Evolutionary conservation across 2,329 filamentous ascomycete genomes (phyloP).

Genomic region (Chaetomium sp.): DNA sequence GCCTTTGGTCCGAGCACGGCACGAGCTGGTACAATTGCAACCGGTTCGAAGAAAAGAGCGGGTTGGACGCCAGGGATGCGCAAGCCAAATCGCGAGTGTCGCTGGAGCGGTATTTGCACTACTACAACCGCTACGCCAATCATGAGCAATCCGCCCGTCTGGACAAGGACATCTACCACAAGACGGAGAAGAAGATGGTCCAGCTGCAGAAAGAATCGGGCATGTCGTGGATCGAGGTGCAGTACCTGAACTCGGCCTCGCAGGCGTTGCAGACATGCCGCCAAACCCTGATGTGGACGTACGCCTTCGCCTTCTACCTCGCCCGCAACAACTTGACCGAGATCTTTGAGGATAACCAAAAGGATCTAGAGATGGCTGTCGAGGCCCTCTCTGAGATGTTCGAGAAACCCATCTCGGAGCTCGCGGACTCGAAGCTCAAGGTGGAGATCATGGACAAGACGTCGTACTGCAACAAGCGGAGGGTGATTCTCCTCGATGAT

Average conservation of each 20-base stretch:
- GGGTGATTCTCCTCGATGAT: slow-evolving; percentile 86
- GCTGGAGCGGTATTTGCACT: slow-evolving; percentile 94
- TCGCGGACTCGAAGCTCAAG: slow-evolving; percentile 86
- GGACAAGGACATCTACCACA: slow-evolving; percentile 92
- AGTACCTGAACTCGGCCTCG: slow-evolving; percentile 91
- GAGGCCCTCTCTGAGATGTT: slow-evolving; percentile 99
- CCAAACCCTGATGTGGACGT: slow-evolving; percentile 99
- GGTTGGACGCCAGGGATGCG: slow-evolving; percentile 83
- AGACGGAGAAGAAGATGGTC: slow-evolving; percentile 99
- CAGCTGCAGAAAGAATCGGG: slow-evolving; percentile 90
- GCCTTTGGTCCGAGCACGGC: slow-evolving; percentile 95
- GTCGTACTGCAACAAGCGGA: slow-evolving; percentile 89
- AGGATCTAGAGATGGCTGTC: slow-evolving; percentile 95
- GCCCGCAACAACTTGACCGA: slow-evolving; percentile 91
- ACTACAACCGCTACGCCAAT: slow-evolving; percentile 98
- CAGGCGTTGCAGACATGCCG: slow-evolving; percentile 93
- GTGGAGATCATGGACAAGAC: slow-evolving; percentile 99
- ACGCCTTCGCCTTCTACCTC: slow-evolving; percentile 98
- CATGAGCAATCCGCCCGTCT: slow-evolving; percentile 97
- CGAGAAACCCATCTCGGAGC: slow-evolving; percentile 88
- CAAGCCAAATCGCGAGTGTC: slow-evolving; percentile 90
- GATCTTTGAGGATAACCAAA: slow-evolving; percentile 98
- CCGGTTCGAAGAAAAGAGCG: slow-evolving; percentile 93
- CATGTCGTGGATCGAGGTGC: slow-evolving; percentile 99
- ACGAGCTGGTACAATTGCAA: slow-evolving; percentile 99